Base-by-base conservation (phyloP, 139 green algal genomes). In the Medakamo hakoo region DNA sequence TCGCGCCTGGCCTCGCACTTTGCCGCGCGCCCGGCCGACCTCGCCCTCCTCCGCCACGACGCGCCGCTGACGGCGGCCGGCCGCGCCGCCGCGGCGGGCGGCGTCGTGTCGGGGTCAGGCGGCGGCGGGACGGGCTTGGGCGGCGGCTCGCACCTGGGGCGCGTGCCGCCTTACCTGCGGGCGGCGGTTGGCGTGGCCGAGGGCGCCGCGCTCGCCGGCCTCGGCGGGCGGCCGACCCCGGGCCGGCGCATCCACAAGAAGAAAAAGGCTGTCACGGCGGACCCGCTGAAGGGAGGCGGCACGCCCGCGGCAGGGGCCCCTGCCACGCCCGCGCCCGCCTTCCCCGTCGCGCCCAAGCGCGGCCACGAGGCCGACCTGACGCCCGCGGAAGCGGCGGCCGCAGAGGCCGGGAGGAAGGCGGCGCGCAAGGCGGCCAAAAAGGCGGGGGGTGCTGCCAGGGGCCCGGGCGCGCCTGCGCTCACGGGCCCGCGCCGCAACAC, bases 31-130 rank as follows among this genome's bases (percentile, higher is more conserved):
- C 82, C 82, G 4, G 62, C 63, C 40, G 75, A 84, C 60, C 59
- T 82, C 27, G 70, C 78, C 64, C 70, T 96, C 59, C 78, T 96
- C 55, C 71, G 80, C 9, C 88, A 96, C 69, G 88, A 96, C 81
- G 80, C 81, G 63, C 67, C 78, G 21, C 76, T 92, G 49, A 30
- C 59, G 49, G 26, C 57, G 57, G 26, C 57, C 26, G 21, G 57
- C 25, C 19, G 1, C 26, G n/a, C 24, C 26, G 26, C 26, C 14
- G 4, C 4, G 24, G 19, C 22, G 57, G 57, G 57, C 26, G 57
- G 24, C 14, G 48, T 25, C 21, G 71, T 32, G 73, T 66, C 79
- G 72, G 68, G 66, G 52, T n/a, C n/a, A n/a, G n/a, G n/a, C n/a
- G n/a, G n/a, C n/a, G n/a, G n/a, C n/a, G n/a, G n/a, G n/a, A n/a